Base-by-base conservation (phyloP, 2,329 filamentous ascomycete species). In the Phialemoniopsis sp. region DNA sequence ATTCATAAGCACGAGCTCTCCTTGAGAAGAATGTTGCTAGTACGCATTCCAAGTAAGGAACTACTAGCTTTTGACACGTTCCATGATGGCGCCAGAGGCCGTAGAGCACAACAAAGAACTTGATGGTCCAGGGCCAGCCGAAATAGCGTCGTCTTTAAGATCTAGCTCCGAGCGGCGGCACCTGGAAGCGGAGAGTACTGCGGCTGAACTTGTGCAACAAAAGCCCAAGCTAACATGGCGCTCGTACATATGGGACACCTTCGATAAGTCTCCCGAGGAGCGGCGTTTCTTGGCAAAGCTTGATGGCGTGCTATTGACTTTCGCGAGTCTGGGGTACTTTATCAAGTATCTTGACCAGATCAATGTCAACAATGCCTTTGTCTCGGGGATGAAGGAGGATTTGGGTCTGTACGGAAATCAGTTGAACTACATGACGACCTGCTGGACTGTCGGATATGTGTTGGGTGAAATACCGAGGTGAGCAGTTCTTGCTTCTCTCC, bases 191-290 rank as follows among this genome's bases (percentile, higher is more conserved):
- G 30, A 26, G 7, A 14, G 30, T 3, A 37, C 34, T 34, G 34
- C 34, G 28, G 36, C 38, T 29, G 36, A 43, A 18, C 29, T 49
- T 26, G 42, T 54, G 13, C 48, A 54, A 17, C 43, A 57, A 26
- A 51, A 50, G 7, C 64, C 62, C 0, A 62, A 62, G 34, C 21
- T 26, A 10, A 70, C 63, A 17, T 73, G 70, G 70, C 59, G 58
- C 17, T 70, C 67, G 0, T 68, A 69, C 34, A 9, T 73, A n/a
- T 73, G 70, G 69, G 69, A 73, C 42, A 69, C 67, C 0, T 58
- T 72, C 16, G 56, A 59, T 46, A 59, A 59, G 52, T 54, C 53
- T 7, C 54, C 55, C 6, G 52, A 56, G 38, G 59, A 62, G 48
- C 48, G 50, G 3, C 44, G 43, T 9, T 57, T 63, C 16, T 48